A percentile compares a stretch with the other conserved stretches of the same genome.
phyloP scores from a whole-genome alignment of 768 basidiomycete species.

The Termitomyces sp. region DNA sequence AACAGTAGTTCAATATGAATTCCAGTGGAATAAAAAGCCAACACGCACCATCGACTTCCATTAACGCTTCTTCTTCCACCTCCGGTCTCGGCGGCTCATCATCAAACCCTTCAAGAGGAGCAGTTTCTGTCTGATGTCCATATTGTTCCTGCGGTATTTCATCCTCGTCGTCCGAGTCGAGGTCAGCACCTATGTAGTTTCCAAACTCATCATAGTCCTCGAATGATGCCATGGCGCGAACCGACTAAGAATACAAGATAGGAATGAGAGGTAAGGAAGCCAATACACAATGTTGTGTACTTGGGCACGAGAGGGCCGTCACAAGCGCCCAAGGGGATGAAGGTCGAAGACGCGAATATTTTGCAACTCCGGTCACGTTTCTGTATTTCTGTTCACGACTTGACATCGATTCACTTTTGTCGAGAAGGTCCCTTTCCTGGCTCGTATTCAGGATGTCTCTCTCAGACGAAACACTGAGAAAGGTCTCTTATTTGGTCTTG shows the following conservation, averaged over 20 bases:
- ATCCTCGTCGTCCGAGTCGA: conserved; percentile 85
- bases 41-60: conserved; percentile 78
- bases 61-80: conserved; percentile 61
- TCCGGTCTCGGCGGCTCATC: conserved; percentile 65
- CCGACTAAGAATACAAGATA: conserved; percentile 8
- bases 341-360: conserved; percentile 22
- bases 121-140: conserved; percentile 33
- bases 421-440: background rate
- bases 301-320: conserved; percentile 2
- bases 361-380: conserved; percentile 32
- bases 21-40: conserved; percentile 11
- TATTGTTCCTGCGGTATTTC: conserved; percentile 54
- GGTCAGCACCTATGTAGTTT: conserved; percentile 95
- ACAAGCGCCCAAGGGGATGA: conserved; percentile 10
- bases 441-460: conserved; percentile 22
- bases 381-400: conserved; percentile 4
- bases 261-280: background rate
- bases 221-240: conserved; percentile 46
- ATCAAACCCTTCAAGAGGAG: conserved; percentile 82
- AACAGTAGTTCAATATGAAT: conserved; percentile 20
- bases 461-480: conserved; percentile 46
- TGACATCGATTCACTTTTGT: background rate
- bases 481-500: conserved; percentile 34
- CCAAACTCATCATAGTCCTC: conserved; percentile 95
- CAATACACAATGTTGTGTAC: conserved; percentile 1